Evolutionary conservation across 257 asterid genomes (phyloP).

Genomic region (Cynanchum wilfordii): DNA sequence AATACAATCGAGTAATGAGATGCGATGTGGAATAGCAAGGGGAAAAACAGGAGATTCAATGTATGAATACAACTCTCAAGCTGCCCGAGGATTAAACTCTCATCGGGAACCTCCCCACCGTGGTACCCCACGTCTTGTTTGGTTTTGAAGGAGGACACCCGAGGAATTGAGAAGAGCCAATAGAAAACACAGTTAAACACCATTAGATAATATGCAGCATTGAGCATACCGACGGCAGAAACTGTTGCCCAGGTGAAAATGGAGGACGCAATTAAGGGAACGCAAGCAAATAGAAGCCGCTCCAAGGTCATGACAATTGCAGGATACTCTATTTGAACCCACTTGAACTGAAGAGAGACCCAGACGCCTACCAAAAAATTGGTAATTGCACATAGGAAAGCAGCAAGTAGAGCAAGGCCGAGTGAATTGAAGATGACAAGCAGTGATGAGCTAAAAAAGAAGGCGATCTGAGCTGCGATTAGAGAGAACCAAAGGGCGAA

Average conservation of each 20-base stretch:
- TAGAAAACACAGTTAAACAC: constrained; percentile 76
- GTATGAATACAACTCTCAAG: constrained; percentile 92
- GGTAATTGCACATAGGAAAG: constrained; percentile 61
- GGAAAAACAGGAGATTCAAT: constrained; percentile 65
- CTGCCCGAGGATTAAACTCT: constrained; percentile 67
- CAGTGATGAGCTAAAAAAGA: constrained; percentile 72
- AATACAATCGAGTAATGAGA: constrained; percentile 67
- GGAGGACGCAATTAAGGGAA: constrained; percentile 62
- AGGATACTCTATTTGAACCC: constrained; percentile 94
- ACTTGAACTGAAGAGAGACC: constrained; percentile 94
- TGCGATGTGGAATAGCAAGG: constrained; percentile 64
- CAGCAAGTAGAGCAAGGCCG: constrained; percentile 52
- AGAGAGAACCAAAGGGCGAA: constrained; percentile 88
- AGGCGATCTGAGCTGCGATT: constrained; percentile 68
- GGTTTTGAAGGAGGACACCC: constrained; percentile 69
- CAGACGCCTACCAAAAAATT: constrained; percentile 89
- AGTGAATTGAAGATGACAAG: constrained; percentile 49
- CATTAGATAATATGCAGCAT: constrained; percentile 89
- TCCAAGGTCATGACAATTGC: constrained; percentile 84
- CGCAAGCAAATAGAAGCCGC: constrained; percentile 77
- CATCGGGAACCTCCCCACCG: constrained; percentile 78
- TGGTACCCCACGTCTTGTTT: constrained; percentile 69
- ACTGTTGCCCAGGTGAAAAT: constrained; percentile 96
- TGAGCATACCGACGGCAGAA: constrained; percentile 78
- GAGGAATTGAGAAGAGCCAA: constrained; percentile 91